Percentiles rank a stretch among this genome's conserved stretches.
These are phyloP conservation scores for Aspergillus proliferans DNA, from an alignment of 2,329 filamentous ascomycete species.

Conservation along the genomic window DNA sequence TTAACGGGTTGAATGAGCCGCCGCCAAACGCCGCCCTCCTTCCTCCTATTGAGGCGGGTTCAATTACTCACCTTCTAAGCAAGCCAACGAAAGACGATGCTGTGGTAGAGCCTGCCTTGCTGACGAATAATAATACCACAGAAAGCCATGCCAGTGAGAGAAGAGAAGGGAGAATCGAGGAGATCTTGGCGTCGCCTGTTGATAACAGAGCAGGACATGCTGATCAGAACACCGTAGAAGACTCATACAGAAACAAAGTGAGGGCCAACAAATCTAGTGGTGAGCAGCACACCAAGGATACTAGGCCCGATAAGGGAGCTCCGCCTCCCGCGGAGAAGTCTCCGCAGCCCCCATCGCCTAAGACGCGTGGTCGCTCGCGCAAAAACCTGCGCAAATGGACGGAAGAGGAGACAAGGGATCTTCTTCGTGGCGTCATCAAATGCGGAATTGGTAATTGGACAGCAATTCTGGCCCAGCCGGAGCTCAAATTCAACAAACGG, in stretches of 20 bases:
- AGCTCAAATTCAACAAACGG: slow-evolving; percentile 52
- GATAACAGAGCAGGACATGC: slow-evolving; percentile 14
- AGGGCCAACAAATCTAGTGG: slow-evolving; percentile 1
- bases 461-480: slow-evolving; percentile 52
- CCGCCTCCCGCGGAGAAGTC: slow-evolving; percentile 6
- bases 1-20: slow-evolving; percentile 59
- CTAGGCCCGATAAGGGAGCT: slow-evolving; percentile 1
- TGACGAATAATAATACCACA: slow-evolving; percentile 9
- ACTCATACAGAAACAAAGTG: slow-evolving; percentile 3
- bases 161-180: slow-evolving; percentile 30
- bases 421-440: slow-evolving; percentile 53
- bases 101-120: slow-evolving; percentile 16
- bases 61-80: slow-evolving; percentile 31
- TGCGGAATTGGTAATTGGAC: slow-evolving; percentile 62
- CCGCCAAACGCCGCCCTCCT: slow-evolving; percentile 56
- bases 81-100: slow-evolving; percentile 25
- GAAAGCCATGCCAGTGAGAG: slow-evolving; percentile 23
- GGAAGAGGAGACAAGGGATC: slow-evolving; percentile 54
- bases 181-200: slow-evolving; percentile 27
- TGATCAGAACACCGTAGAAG: slow-evolving; percentile 11
- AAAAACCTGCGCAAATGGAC: slow-evolving; percentile 52
- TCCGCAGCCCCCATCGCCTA: slow-evolving; percentile 25
- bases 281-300: slow-evolving; percentile 8
- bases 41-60: slow-evolving; percentile 53
- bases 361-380: slow-evolving; percentile 35